Percentiles rank a stretch among this genome's conserved stretches.
Conservation (phyloP, 164 flowering plant genomes). For the Umbilicus rupestris region DNA sequence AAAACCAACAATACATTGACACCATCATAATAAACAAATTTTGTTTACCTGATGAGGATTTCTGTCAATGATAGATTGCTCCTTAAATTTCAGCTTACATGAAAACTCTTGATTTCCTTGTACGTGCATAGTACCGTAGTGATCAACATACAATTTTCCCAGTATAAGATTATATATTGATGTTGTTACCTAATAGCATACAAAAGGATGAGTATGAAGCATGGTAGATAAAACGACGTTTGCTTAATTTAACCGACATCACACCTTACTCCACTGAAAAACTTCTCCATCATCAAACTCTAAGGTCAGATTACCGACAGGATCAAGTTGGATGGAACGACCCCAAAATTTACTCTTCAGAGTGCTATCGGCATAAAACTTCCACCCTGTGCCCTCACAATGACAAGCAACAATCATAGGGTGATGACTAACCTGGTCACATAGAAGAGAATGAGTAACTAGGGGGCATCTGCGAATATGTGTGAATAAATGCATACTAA, state of each 20-base stretch:
- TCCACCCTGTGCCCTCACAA: slow-evolving; percentile 79
- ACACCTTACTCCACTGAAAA: slow-evolving; percentile 73
- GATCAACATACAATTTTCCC: slow-evolving; percentile 75
- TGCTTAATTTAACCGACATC: not conserved
- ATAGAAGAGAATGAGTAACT: not conserved
- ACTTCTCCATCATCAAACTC: slow-evolving; percentile 77
- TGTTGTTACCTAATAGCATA: slow-evolving; percentile 49
- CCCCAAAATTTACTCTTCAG: slow-evolving; percentile 86
- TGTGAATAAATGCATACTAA: not conserved
- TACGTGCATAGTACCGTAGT: slow-evolving; percentile 77
- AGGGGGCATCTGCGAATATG: not conserved
- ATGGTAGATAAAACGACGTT: not conserved
- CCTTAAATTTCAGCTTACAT: slow-evolving; percentile 74
- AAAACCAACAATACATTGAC: no score
- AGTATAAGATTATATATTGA: slow-evolving; percentile 76
- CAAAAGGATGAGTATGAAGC: slow-evolving; percentile 8
- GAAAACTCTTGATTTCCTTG: slow-evolving; percentile 58
- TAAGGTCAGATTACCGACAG: slow-evolving; percentile 60
- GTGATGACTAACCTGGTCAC: slow-evolving; percentile 61
- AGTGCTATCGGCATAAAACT: slow-evolving; percentile 79
- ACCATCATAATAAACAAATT: not conserved
- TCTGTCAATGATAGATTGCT: slow-evolving; percentile 75
- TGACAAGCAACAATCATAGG: slow-evolving; percentile 75
- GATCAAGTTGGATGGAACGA: slow-evolving; percentile 79
- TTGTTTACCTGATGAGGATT: slow-evolving; percentile 72